phyloP scores from a whole-genome alignment of 106 monocot species.

The Acorus calamus region DNA sequence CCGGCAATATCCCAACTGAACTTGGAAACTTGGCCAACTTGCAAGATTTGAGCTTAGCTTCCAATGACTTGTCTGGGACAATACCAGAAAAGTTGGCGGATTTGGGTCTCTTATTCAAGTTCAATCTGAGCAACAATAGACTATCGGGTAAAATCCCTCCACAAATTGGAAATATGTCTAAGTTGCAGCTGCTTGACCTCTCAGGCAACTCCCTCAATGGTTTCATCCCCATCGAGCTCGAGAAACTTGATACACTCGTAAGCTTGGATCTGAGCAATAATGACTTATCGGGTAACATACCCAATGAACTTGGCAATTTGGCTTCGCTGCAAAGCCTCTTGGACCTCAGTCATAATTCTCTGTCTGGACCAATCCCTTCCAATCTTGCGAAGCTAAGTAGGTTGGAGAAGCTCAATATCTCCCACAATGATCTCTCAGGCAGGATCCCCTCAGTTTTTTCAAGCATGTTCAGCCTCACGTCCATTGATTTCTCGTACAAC shows the following conservation, averaged over 20 bases:
- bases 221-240: conserved; percentile 26
- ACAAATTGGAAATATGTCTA: conserved; percentile 8
- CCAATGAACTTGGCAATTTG: conserved; percentile 38
- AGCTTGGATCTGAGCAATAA: conserved; percentile 26
- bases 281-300: conserved; percentile 39
- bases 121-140: conserved; percentile 38
- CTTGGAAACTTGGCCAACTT: conserved; percentile 23
- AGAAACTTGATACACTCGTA: conserved; percentile 6
- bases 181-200: conserved; percentile 30
- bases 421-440: conserved; percentile 52
- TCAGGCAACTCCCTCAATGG: conserved; percentile 50
- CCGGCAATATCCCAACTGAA: conserved; percentile 33
- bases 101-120: conserved; percentile 17
- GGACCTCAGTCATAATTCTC: conserved; percentile 55
- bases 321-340: conserved; percentile 23
- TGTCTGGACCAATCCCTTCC: conserved; percentile 44
- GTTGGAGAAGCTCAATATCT: conserved; percentile 54
- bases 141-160: conserved; percentile 40
- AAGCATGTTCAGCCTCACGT: conserved; percentile 33
- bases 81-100: conserved; percentile 36
- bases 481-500: conserved; percentile 72
- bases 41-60: conserved; percentile 23
- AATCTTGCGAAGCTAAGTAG: conserved; percentile 37
- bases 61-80: conserved; percentile 34
- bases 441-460: conserved; percentile 31